Conservation (phyloP, 1,284 basidiomycete species). For the Malassezia globosa region DNA sequence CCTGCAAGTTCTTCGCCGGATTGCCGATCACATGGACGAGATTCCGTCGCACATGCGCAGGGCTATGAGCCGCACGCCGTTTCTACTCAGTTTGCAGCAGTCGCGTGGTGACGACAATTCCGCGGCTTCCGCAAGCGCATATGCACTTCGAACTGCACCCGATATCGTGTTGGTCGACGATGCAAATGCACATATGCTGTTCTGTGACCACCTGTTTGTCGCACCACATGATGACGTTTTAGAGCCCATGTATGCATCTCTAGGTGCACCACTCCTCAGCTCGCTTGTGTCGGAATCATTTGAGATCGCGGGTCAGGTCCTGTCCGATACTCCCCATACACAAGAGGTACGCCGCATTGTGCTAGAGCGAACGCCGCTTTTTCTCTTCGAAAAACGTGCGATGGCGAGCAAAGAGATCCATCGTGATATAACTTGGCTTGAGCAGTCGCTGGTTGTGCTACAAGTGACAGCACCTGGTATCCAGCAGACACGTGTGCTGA, state of each 20-base stretch:
- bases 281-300: slow-evolving; percentile 66
- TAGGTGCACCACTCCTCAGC: slow-evolving; percentile 60
- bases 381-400: slow-evolving; percentile 77
- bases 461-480: slow-evolving; percentile 39
- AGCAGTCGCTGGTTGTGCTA: slow-evolving; percentile 53
- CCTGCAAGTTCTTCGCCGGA: slow-evolving; percentile 65
- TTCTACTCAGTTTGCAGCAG: slow-evolving; percentile 60
- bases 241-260: slow-evolving; percentile 46
- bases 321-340: slow-evolving; percentile 31
- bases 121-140: slow-evolving; percentile 14
- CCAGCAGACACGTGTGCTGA: slow-evolving; percentile 31
- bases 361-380: slow-evolving; percentile 78
- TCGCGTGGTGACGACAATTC: slow-evolving; percentile 40
- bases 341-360: slow-evolving; percentile 50
- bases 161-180: slow-evolving; percentile 46
- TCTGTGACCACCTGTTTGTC: slow-evolving; percentile 52
- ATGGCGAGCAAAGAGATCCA: slow-evolving; percentile 55
- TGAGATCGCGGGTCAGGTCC: slow-evolving; percentile 51
- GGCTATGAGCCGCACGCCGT: slow-evolving; percentile 60
- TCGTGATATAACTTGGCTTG: slow-evolving; percentile 62
- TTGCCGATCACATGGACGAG: slow-evolving; percentile 63
- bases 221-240: slow-evolving; percentile 83
- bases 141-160: slow-evolving; percentile 40
- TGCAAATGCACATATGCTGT: slow-evolving; percentile 45
- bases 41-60: slow-evolving; percentile 55